Evolutionary conservation across 768 basidiomycete species (phyloP), one percentile per base, ranked within the genome.

Genomic region (Clathrus columnatus): DNA sequence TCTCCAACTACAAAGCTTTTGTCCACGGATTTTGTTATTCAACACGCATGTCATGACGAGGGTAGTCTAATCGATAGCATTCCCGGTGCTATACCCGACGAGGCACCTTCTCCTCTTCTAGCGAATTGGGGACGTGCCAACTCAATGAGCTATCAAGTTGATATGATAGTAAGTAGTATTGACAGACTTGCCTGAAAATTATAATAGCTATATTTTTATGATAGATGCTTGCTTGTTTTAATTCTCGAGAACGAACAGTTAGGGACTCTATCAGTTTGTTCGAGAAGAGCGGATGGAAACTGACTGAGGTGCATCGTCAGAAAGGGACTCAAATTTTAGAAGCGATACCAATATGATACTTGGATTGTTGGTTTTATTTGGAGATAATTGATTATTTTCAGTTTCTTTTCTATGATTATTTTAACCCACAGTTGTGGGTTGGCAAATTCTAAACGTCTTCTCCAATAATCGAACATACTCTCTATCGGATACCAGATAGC

Each of bases 81-180:
- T 11, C 52, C 42, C 11, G 52, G 52, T 17, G 44, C 52, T 5
- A n/a, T 8, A 17, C 24, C 21, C 0, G 75, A 79, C 46, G 80
- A 80, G 7, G 81, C 76, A 0, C 75, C 79, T 2, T 73, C 76
- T 18, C 84, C 85, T 30, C 67, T 90, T n/a, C 70, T 88, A 27
- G 73, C 85, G 5, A 90, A 89, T 62, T 67, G 87, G 5, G 87
- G 87, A 0, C 84, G 82, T 61, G 85, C 85, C 6, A 87, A 68
- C 63, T 75, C 81, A 5, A 82, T 79, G 59, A 83, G 77, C 5
- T 87, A 85, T 64, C 84, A 78, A 75, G 75, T 85, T 75, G 85
- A 87, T 63, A 67, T 85, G 61, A 77, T 80, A 26, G 85, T 85
- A 62, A 51, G 75, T 61, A 10, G 44, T 20, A 29, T 28, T 47